phyloP scores from a whole-genome alignment of 371 early-diverging fungal genomes.

The Haplosporangium sp. region DNA sequence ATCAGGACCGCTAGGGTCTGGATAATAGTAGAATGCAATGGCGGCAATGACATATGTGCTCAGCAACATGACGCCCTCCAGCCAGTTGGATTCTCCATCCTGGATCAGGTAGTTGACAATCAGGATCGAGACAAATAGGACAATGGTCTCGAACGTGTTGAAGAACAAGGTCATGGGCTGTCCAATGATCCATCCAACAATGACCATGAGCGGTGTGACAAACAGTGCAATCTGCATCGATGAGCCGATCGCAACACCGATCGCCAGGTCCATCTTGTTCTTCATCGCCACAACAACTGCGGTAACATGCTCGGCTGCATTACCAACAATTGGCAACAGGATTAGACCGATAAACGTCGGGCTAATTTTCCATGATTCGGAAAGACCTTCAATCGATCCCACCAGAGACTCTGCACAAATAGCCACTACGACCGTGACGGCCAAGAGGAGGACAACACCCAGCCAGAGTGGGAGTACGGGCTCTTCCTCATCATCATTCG shows the following conservation, averaged over 20 bases:
- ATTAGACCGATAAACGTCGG: slow-evolving; percentile 90
- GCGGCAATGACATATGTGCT: slow-evolving; percentile 32
- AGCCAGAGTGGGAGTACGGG: slow-evolving; percentile 71
- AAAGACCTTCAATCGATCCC: slow-evolving; percentile 81
- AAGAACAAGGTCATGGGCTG: slow-evolving; percentile 83
- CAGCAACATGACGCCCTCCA: slow-evolving; percentile 35
- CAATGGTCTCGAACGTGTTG: slow-evolving; percentile 78
- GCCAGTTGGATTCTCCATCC: slow-evolving; percentile 42
- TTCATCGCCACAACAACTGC: slow-evolving; percentile 88
- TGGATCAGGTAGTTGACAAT: slow-evolving; percentile 79
- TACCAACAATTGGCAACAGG: slow-evolving; percentile 88
- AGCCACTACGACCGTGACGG: slow-evolving; percentile 73
- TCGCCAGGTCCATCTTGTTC: slow-evolving; percentile 93
- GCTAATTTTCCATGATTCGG: slow-evolving; percentile 70
- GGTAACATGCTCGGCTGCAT: slow-evolving; percentile 87
- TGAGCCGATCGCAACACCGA: slow-evolving; percentile 93
- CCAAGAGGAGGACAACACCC: slow-evolving; percentile 61
- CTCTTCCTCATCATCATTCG: slow-evolving; percentile 69
- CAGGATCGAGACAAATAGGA: slow-evolving; percentile 81
- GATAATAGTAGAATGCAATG: slow-evolving; percentile 57
- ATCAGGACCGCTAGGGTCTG: not conserved
- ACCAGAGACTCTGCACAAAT: slow-evolving; percentile 89
- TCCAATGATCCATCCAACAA: slow-evolving; percentile 88
- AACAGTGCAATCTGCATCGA: slow-evolving; percentile 94
- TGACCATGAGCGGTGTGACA: slow-evolving; percentile 89